Evolutionary conservation across 805 yeast genomes (phyloP).

Genomic region (Saccharomycopsis javanensis): DNA sequence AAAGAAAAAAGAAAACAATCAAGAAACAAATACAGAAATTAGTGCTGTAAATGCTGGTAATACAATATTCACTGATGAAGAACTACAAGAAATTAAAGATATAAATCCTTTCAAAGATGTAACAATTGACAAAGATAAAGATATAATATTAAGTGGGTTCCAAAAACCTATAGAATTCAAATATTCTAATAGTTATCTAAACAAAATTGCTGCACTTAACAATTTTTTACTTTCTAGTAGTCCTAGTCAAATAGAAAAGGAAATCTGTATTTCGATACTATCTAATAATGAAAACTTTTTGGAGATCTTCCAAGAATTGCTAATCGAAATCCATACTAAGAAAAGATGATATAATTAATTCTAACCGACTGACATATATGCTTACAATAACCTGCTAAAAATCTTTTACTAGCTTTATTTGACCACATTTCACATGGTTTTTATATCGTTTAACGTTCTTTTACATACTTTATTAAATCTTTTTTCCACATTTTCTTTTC

Average conservation of each 20-base stretch:
- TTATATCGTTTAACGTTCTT: too few species aligned
- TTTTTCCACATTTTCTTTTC: too few species aligned
- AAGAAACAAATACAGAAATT: background rate
- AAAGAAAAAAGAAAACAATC: background rate
- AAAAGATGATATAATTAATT: background rate
- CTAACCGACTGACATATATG: too few species aligned
- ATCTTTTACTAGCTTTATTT: too few species aligned
- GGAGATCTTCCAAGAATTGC: background rate
- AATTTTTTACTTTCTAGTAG: conserved; percentile 1
- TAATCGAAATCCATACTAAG: conserved; percentile 1
- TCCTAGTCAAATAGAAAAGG: background rate
- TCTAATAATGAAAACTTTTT: conserved; percentile 5
- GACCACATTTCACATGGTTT: too few species aligned
- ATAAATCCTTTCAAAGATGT: conserved; percentile 5
- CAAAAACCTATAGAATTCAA: background rate
- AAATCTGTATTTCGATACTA: background rate
- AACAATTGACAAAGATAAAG: background rate
- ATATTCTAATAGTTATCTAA: background rate
- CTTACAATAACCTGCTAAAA: background rate
- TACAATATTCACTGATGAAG: conserved; percentile 1
- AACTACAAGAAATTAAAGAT: background rate
- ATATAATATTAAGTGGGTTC: background rate
- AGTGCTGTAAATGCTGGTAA: background rate
- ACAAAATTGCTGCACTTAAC: background rate
- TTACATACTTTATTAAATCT: background rate